Conservation (phyloP, 306 rosid species). For the Citrullus amarus region DNA sequence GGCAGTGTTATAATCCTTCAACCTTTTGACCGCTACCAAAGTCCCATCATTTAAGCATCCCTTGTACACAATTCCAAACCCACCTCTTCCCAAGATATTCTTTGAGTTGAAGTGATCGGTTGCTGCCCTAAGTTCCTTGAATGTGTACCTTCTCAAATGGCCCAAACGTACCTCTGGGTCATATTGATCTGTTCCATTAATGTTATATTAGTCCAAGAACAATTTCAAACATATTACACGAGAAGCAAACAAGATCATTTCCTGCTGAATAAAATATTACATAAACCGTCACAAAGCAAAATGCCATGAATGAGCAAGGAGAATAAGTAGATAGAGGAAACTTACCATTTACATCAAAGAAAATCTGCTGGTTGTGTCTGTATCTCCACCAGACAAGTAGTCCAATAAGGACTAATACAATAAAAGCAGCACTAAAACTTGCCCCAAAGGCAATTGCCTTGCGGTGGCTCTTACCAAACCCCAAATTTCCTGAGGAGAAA, state of each 20-base stretch:
- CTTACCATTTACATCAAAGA: constrained; percentile 91
- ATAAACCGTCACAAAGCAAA: not conserved
- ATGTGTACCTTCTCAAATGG: constrained; percentile 77
- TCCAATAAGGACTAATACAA: constrained; percentile 40
- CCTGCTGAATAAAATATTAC: not conserved
- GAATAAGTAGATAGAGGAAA: constrained; percentile 1
- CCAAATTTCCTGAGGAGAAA: constrained; percentile 47
- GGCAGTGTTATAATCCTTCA: constrained; percentile 79
- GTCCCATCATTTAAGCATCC: constrained; percentile 78
- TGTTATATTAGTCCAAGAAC: constrained; percentile 6
- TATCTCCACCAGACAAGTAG: constrained; percentile 82
- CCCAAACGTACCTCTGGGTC: constrained; percentile 95
- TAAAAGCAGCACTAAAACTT: constrained; percentile 69
- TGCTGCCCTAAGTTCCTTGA: constrained; percentile 91
- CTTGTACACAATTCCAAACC: constrained; percentile 94
- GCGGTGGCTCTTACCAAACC: constrained; percentile 43
- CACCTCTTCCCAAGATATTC: constrained; percentile 92
- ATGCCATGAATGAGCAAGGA: not conserved
- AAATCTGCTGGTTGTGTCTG: constrained; percentile 83
- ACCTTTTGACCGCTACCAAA: constrained; percentile 82
- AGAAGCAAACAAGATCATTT: not conserved
- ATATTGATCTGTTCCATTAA: constrained; percentile 63
- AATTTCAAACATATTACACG: not conserved
- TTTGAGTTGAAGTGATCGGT: constrained; percentile 91
- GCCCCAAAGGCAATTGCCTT: constrained; percentile 71